phyloP scores from a whole-genome alignment of 495 filamentous ascomycete species.

The Neurospora hispaniola region DNA sequence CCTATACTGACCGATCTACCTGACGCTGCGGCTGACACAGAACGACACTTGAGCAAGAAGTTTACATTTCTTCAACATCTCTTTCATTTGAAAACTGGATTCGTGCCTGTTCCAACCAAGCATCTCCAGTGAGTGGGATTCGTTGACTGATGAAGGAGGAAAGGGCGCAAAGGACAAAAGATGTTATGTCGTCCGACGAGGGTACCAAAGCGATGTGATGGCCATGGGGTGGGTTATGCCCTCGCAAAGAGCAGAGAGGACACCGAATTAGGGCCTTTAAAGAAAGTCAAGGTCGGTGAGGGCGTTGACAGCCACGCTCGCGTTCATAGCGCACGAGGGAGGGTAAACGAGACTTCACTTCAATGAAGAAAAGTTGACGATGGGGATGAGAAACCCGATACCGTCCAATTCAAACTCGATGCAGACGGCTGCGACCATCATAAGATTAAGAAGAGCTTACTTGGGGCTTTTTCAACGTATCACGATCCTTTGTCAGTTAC shows the following conservation, averaged over 20 bases:
- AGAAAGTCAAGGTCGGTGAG: neutral
- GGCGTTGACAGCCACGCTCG: neutral
- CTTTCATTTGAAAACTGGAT: neutral
- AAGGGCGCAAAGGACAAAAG: neutral
- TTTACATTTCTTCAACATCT: neutral
- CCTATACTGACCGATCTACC: neutral
- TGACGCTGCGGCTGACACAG: neutral
- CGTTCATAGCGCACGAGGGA: neutral
- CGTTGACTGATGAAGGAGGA: neutral
- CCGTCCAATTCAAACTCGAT: neutral
- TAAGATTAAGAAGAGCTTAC: too few species aligned
- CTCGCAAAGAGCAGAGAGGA: neutral
- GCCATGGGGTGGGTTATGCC: neutral
- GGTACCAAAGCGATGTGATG: neutral
- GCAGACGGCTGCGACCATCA: neutral
- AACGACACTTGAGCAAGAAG: neutral
- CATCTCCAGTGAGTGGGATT: neutral
- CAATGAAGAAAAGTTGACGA: neutral
- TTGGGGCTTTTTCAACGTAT: too few species aligned
- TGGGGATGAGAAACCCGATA: neutral
- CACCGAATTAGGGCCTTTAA: neutral
- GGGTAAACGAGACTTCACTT: neutral
- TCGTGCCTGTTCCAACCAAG: neutral
- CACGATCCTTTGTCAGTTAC: too few species aligned
- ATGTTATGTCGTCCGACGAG: neutral